Evolutionary conservation across 805 yeast genomes (phyloP).

Genomic region (Lipomyces japonicus): DNA sequence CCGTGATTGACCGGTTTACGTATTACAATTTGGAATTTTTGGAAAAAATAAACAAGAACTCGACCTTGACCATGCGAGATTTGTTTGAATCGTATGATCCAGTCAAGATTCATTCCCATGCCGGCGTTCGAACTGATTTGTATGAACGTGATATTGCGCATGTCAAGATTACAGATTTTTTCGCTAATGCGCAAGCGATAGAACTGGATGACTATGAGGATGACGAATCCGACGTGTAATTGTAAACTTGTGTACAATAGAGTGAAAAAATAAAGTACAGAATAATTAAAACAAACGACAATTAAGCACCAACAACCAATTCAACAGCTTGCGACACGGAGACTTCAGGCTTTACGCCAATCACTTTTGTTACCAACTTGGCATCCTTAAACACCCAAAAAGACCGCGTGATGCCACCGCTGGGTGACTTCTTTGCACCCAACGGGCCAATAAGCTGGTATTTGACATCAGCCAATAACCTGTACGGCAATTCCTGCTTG

Average conservation of each 20-base stretch:
- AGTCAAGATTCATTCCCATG: constrained; percentile 82
- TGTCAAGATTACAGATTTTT: constrained; percentile 84
- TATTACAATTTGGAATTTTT: constrained; percentile 84
- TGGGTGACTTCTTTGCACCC: constrained; percentile 79
- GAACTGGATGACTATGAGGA: constrained; percentile 25
- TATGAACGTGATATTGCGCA: constrained; percentile 61
- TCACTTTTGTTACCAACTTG: constrained; percentile 50
- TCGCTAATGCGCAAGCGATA: constrained; percentile 49
- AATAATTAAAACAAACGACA: neutral
- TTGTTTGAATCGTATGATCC: constrained; percentile 79
- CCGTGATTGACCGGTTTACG: constrained; percentile 95
- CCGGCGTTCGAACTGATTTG: constrained; percentile 86
- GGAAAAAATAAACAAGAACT: constrained; percentile 73
- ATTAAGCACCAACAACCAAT: constrained; percentile 8
- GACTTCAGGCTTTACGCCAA: constrained; percentile 48
- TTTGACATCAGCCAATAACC: constrained; percentile 71
- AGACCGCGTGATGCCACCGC: constrained; percentile 82
- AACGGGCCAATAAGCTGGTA: constrained; percentile 63
- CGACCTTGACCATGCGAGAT: constrained; percentile 72
- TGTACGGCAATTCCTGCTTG: constrained; percentile 70
- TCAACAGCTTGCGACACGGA: constrained; percentile 36
- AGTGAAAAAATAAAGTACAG: neutral
- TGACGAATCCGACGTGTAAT: constrained; percentile 8
- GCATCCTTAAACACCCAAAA: constrained; percentile 89
- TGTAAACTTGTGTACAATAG: neutral